Conservation (phyloP, 371 early-diverging fungal genomes). For the Zopfochytrium polystomum region DNA sequence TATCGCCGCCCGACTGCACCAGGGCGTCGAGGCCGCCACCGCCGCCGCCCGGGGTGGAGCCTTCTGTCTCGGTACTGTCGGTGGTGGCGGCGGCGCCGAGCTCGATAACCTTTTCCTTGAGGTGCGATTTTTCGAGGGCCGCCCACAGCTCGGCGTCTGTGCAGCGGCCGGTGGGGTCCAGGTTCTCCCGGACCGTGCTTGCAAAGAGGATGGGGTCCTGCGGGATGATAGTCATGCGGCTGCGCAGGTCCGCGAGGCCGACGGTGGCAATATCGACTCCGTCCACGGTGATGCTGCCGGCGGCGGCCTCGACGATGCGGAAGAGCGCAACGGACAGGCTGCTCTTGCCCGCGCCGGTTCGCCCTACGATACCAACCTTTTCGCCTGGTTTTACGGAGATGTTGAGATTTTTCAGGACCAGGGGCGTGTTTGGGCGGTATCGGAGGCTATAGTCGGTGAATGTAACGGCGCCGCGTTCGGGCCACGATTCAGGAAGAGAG, state of each 20-base stretch:
- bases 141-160: slow-evolving; percentile 13
- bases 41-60: background rate
- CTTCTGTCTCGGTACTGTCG: background rate
- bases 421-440: slow-evolving; percentile 56
- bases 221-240: no score
- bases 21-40: slow-evolving; percentile 21
- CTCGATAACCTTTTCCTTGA: background rate
- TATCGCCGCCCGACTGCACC: slow-evolving; percentile 28
- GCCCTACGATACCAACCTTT: no score
- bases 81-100: background rate
- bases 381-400: slow-evolving; percentile 45
- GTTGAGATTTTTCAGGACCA: slow-evolving; percentile 58
- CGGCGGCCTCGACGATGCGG: slow-evolving; percentile 27
- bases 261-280: background rate
- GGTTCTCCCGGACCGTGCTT: slow-evolving; percentile 10
- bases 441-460: no score
- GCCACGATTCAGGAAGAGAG: background rate
- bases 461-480: slow-evolving; percentile 15
- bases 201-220: no score
- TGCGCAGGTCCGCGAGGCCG: slow-evolving; percentile 44
- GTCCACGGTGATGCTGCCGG: slow-evolving; percentile 1
- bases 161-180: slow-evolving; percentile 5
- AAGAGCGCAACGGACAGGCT: no score
- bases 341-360: slow-evolving; percentile 17
- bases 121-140: slow-evolving; percentile 10